Conservation (phyloP, 2,329 filamentous ascomycete genomes). For the Cryphonectria carpinicola region DNA sequence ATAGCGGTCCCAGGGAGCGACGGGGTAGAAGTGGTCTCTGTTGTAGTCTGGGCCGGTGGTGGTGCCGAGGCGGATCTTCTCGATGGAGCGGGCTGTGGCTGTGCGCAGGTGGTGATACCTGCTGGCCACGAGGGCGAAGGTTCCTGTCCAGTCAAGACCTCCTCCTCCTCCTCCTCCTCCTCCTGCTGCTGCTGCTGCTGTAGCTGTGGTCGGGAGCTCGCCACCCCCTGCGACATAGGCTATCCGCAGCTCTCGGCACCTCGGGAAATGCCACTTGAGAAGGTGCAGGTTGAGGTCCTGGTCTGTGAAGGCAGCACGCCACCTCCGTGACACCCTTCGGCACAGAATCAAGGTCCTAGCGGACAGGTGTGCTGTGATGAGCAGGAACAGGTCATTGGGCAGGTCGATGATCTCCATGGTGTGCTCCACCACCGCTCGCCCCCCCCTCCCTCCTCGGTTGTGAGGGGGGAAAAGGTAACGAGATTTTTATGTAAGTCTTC, state of each 20-base stretch:
- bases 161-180: no score
- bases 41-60: conserved; percentile 34
- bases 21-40: conserved; percentile 33
- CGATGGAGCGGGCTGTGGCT: conserved; percentile 50
- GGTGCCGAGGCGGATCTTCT: conserved; percentile 46
- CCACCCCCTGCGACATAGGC: conserved; percentile 30
- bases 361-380: conserved; percentile 53
- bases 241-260: conserved; percentile 55
- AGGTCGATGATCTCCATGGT: conserved; percentile 48
- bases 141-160: conserved; percentile 41
- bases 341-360: conserved; percentile 55
- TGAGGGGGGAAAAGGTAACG: background rate
- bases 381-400: conserved; percentile 62
- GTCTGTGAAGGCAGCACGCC: conserved; percentile 54
- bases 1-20: conserved; percentile 50
- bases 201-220: conserved; percentile 21
- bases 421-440: background rate
- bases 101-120: conserved; percentile 58
- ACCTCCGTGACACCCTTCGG: conserved; percentile 55
- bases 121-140: conserved; percentile 54
- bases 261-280: conserved; percentile 56
- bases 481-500: background rate
- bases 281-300: conserved; percentile 50
- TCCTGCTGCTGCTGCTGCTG: no score
- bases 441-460: background rate